A percentile compares a stretch with the other conserved stretches of the same genome.
phyloP scores from a whole-genome alignment of 306 rosid species.

The Potentilla sterilis region DNA sequence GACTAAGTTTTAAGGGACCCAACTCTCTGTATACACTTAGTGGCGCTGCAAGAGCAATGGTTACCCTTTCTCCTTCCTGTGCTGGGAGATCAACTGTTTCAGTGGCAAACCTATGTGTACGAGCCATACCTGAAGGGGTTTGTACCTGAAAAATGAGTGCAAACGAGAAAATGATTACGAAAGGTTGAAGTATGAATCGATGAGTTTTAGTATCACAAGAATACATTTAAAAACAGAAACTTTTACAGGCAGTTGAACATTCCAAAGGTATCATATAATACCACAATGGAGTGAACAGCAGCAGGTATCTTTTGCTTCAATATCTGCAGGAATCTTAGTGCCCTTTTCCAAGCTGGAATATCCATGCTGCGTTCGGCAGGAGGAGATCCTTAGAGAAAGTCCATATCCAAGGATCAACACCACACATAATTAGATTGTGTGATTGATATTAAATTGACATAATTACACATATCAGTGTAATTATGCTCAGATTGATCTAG shows the following conservation, averaged over 20 bases:
- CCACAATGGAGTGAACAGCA: conserved; percentile 97
- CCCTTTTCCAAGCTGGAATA: conserved; percentile 82
- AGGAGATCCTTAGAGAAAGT: conserved; percentile 98
- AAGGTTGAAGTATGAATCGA: not conserved
- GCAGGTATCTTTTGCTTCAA: conserved; percentile 64
- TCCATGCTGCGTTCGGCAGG: conserved; percentile 99
- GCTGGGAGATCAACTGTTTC: conserved; percentile 95
- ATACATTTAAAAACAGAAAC: not conserved
- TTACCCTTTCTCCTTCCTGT: conserved; percentile 88
- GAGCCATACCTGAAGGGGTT: conserved; percentile 90
- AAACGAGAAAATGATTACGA: not conserved
- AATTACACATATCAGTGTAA: not conserved
- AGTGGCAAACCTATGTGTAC: conserved; percentile 91
- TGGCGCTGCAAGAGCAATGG: conserved; percentile 90
- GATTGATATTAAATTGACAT: conserved; percentile 29
- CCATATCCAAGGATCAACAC: conserved; percentile 93
- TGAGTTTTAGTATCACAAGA: not conserved
- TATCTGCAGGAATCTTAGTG: conserved; percentile 64
- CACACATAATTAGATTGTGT: conserved; percentile 41
- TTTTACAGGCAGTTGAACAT: conserved; percentile 4
- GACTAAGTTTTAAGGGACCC: conserved; percentile 84
- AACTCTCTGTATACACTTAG: conserved; percentile 63
- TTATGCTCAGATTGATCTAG: not conserved
- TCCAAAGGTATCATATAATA: conserved; percentile 34
- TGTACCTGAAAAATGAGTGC: conserved; percentile 52